Evolutionary conservation across 768 basidiomycete genomes (phyloP).

Genomic region (Suillus subalutaceus): DNA sequence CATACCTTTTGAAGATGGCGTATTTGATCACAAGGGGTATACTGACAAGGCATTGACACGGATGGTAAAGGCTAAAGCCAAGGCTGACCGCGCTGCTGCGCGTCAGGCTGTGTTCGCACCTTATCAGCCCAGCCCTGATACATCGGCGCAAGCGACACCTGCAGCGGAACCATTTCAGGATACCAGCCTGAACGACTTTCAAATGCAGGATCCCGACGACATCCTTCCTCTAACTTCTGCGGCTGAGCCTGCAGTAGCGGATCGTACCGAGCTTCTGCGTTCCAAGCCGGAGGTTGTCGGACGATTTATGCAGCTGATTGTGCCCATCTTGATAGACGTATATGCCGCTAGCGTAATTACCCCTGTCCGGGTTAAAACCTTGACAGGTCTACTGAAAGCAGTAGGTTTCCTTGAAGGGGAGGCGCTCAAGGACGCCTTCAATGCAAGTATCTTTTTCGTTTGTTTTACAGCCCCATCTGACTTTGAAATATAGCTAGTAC

Average conservation of each 20-base stretch:
- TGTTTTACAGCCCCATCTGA: conserved; percentile 11
- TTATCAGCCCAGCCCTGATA: conserved; percentile 3
- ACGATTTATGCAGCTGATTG: conserved; percentile 84
- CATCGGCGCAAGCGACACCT: conserved; percentile 30
- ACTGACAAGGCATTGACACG: conserved; percentile 82
- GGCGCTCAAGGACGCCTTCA: conserved; percentile 74
- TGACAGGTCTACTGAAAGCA: conserved; percentile 88
- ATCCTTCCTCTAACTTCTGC: conserved; percentile 37
- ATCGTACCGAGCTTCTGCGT: conserved; percentile 76
- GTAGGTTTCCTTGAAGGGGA: conserved; percentile 85
- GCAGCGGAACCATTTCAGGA: conserved; percentile 26
- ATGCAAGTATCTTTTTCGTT: conserved; percentile 51
- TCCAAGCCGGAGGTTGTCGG: conserved; percentile 76
- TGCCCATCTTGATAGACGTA: conserved; percentile 97
- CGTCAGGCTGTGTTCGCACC: conserved; percentile 47
- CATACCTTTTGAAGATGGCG: conserved; percentile 64
- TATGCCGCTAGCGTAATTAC: conserved; percentile 96
- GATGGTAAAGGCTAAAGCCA: conserved; percentile 81
- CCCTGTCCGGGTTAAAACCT: conserved; percentile 84
- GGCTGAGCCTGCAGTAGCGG: conserved; percentile 36
- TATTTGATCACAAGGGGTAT: conserved; percentile 91
- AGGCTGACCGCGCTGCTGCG: conserved; percentile 76
- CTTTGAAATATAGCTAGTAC: conserved; percentile 67
- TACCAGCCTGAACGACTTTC: conserved; percentile 37
- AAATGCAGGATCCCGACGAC: conserved; percentile 46